Conservation (phyloP, 2,329 filamentous ascomycete genomes). For the Metarhizium humberi region DNA sequence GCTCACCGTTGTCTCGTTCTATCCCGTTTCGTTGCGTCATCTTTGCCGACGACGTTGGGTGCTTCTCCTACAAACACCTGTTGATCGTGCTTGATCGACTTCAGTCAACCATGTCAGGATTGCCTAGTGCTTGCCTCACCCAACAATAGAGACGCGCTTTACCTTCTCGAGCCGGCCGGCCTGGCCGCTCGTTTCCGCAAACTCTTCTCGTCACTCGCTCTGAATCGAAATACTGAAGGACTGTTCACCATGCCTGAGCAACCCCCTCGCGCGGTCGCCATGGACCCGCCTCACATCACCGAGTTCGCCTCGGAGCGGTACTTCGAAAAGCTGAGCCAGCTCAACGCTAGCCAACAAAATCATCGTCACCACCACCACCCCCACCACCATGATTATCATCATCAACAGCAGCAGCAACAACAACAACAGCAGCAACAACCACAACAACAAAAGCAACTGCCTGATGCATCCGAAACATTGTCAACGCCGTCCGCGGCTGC, state of each 20-base stretch:
- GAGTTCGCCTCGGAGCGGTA: slow-evolving; percentile 59
- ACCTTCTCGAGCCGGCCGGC: slow-evolving; percentile 17
- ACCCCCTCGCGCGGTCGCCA: slow-evolving; percentile 24
- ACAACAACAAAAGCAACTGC: slow-evolving; percentile 23
- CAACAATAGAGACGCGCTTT: slow-evolving; percentile 23
- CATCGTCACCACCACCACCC: slow-evolving; percentile 23
- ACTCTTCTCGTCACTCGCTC: slow-evolving; percentile 13
- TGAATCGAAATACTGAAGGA: slow-evolving; percentile 1
- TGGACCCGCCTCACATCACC: slow-evolving; percentile 55
- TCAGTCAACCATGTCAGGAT: slow-evolving; percentile 20
- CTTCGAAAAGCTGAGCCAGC: slow-evolving; percentile 51
- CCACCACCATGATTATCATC: slow-evolving; percentile 26
- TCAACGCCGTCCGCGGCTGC: slow-evolving; percentile 13
- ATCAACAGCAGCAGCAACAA: slow-evolving; percentile 31
- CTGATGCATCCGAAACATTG: neutral
- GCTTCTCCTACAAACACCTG: neutral
- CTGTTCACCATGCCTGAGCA: slow-evolving; percentile 23
- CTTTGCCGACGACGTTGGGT: neutral
- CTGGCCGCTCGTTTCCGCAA: slow-evolving; percentile 12
- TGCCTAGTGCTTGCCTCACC: slow-evolving; percentile 10
- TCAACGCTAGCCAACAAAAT: slow-evolving; percentile 34
- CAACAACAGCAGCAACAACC: slow-evolving; percentile 31
- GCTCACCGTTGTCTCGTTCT: neutral
- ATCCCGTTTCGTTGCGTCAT: neutral
- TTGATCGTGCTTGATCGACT: neutral